phyloP scores from a whole-genome alignment of 192 early-diverging fungal species.

The Entomortierella lignicola region DNA sequence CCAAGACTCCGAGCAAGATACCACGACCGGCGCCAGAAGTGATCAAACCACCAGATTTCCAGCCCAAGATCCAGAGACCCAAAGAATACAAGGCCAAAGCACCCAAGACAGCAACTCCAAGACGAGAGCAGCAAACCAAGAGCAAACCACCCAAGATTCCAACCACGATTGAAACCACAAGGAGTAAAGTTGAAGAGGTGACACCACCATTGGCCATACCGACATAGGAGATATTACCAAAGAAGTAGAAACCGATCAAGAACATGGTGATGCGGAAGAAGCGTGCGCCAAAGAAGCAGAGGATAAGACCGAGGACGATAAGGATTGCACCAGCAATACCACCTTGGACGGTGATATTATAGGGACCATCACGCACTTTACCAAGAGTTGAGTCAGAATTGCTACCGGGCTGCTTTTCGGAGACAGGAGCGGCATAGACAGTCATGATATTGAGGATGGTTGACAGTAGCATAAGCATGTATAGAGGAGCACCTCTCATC shows the following conservation, averaged over 20 bases:
- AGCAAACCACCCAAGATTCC: slow-evolving; percentile 48
- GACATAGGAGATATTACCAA: slow-evolving; percentile 53
- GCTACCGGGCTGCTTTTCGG: slow-evolving; percentile 4
- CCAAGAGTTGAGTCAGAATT: slow-evolving; percentile 6
- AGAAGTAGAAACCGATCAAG: slow-evolving; percentile 53
- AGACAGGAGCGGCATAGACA: slow-evolving; percentile 28
- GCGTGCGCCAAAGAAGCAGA: slow-evolving; percentile 41
- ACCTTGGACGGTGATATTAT: slow-evolving; percentile 48
- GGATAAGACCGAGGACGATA: slow-evolving; percentile 37
- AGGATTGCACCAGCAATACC: slow-evolving; percentile 49
- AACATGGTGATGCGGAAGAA: slow-evolving; percentile 31
- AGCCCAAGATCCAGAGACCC: slow-evolving; percentile 61
- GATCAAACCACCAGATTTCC: slow-evolving; percentile 49
- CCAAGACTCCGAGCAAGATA: slow-evolving; percentile 51
- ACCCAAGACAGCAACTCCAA: slow-evolving; percentile 52
- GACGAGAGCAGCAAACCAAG: slow-evolving; percentile 44
- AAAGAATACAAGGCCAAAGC: slow-evolving; percentile 47
- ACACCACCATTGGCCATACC: slow-evolving; percentile 59
- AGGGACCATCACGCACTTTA: slow-evolving; percentile 28
- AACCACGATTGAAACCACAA: slow-evolving; percentile 52
- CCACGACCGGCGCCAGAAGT: slow-evolving; percentile 46
- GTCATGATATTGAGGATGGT: slow-evolving; percentile 42
- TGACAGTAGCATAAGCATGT: slow-evolving; percentile 33
- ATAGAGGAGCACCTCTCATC: slow-evolving; percentile 23
- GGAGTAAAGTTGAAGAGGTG: slow-evolving; percentile 42